Conservation (phyloP, 164 flowering plant species). For the Vitis riparia region DNA sequence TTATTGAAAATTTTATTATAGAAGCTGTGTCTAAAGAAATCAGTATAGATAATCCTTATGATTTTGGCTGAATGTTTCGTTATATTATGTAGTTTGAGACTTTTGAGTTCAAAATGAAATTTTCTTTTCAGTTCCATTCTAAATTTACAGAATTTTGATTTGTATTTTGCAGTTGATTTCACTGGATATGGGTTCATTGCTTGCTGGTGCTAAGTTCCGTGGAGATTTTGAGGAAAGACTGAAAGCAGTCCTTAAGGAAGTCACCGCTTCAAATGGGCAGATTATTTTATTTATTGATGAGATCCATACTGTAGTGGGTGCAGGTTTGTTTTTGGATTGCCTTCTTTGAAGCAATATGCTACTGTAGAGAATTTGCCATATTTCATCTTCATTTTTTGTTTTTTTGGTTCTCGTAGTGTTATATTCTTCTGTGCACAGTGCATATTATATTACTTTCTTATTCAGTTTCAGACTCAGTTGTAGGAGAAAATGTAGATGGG, state of each 20-base stretch:
- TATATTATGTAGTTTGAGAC: no score
- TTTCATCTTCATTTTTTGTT: not conserved
- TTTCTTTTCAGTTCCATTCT: not conserved
- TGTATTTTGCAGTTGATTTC: constrained; percentile 68
- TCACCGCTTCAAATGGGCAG: constrained; percentile 93
- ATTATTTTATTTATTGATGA: constrained; percentile 94
- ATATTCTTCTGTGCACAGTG: not conserved
- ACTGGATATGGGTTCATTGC: constrained; percentile 89
- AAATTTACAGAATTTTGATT: constrained; percentile 2
- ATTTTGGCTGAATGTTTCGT: not conserved
- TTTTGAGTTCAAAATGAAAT: not conserved
- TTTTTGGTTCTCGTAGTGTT: not conserved
- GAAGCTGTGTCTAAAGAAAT: no score
- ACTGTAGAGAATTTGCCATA: not conserved
- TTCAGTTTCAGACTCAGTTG: no score
- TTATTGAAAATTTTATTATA: no score
- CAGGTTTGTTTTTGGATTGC: constrained; percentile 51
- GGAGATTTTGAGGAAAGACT: constrained; percentile 99
- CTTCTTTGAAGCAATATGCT: not conserved
- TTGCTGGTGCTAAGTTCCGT: constrained; percentile 95
- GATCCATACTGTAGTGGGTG: constrained; percentile 98
- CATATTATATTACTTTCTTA: no score
- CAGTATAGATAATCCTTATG: no score
- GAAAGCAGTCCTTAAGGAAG: constrained; percentile 96
- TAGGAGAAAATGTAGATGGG: no score